Conservation (phyloP, 805 yeast species). For the Alloascoidea hylecoeti region DNA sequence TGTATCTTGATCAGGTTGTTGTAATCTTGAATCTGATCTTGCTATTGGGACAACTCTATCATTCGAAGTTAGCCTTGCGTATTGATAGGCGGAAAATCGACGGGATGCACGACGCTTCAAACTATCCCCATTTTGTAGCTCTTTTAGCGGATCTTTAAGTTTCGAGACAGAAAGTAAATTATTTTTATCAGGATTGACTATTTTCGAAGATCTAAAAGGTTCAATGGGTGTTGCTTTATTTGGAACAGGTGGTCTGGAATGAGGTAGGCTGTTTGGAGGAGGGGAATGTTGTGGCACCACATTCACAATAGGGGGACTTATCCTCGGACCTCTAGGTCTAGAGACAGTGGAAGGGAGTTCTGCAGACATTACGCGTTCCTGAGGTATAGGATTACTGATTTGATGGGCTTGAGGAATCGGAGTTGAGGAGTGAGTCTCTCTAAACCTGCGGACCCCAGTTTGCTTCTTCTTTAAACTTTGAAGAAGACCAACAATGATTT, state of each 20-base stretch:
- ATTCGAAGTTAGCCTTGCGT: conserved; percentile 51
- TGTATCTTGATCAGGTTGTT: not conserved
- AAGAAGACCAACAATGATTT: conserved; percentile 68
- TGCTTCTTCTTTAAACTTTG: conserved; percentile 77
- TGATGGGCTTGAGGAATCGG: not conserved
- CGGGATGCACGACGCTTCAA: conserved; percentile 88
- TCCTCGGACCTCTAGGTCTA: not conserved
- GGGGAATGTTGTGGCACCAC: conserved; percentile 1
- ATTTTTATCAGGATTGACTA: not conserved
- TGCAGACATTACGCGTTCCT: no score
- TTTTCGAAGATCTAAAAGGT: conserved; percentile 3
- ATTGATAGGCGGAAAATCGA: conserved; percentile 87
- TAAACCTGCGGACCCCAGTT: conserved; percentile 26
- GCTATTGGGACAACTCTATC: conserved; percentile 16
- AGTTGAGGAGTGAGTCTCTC: not conserved
- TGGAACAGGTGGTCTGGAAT: conserved; percentile 3
- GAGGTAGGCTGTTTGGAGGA: conserved; percentile 4
- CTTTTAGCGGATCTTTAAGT: conserved; percentile 49
- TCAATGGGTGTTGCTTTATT: conserved; percentile 3
- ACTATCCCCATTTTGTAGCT: conserved; percentile 70
- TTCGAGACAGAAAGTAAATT: conserved; percentile 1
- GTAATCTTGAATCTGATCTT: not conserved
- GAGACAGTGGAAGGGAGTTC: no score
- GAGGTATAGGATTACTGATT: no score
- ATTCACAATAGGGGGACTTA: not conserved